Evolutionary conservation across 2,329 filamentous ascomycete genomes (phyloP).

Genomic region (Beauveria medogensis): DNA sequence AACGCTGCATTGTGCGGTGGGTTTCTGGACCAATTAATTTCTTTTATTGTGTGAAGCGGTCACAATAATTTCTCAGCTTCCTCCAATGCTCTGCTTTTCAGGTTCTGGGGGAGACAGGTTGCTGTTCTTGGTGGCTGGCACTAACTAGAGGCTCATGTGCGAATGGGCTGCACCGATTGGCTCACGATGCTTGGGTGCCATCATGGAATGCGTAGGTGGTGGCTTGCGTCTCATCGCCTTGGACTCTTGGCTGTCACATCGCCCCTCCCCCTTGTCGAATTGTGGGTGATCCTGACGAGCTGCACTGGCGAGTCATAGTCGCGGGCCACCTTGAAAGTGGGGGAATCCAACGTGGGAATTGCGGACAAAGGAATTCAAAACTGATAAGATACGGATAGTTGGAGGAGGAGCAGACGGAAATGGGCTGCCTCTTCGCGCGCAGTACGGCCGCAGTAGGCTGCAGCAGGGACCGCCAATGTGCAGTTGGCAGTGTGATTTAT

Average conservation of each 20-base stretch:
- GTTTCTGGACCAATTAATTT: background rate
- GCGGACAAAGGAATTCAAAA: background rate
- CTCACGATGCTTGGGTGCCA: background rate
- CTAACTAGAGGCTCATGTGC: conserved; percentile 3
- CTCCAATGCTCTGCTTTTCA: background rate
- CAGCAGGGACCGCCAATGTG: background rate
- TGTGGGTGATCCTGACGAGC: background rate
- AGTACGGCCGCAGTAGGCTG: background rate
- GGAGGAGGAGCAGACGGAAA: background rate
- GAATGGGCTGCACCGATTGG: conserved; percentile 7
- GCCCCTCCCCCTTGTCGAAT: background rate
- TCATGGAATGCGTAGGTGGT: conserved; percentile 2
- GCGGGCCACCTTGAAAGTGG: background rate
- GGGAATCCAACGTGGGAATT: background rate
- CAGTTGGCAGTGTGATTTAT: no score
- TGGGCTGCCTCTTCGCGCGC: background rate
- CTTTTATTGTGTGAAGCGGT: background rate
- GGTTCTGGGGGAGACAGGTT: background rate
- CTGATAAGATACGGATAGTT: background rate
- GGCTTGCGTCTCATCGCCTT: conserved; percentile 1
- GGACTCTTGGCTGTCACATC: background rate
- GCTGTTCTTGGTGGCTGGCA: background rate
- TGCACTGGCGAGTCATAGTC: background rate
- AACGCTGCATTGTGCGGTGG: conserved; percentile 1
- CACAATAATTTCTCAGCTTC: background rate